Evolutionary conservation across 1,284 basidiomycete genomes (phyloP), one percentile per base, ranked within the genome.

Genomic region (Coriolopsis trogii): DNA sequence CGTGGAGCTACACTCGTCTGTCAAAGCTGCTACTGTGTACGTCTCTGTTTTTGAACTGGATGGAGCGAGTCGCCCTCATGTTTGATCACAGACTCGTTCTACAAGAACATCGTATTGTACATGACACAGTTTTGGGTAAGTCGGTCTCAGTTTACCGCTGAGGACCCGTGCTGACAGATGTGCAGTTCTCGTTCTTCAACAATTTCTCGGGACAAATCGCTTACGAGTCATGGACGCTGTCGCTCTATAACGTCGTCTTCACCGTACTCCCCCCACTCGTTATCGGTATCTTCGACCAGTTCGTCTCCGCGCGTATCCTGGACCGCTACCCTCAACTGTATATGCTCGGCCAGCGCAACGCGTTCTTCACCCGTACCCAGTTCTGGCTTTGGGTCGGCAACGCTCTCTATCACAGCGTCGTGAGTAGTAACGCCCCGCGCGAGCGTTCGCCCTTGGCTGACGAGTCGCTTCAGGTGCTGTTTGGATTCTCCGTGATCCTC

Each of bases 191-290:
- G 34, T 95, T 97, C 79, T 90, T 95, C 80, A 98, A 97, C 78
- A 96, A 95, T 66, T 99, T 98, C 73, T 98, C 95, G 2, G 97
- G 96, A 18, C 96, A 99, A 72, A 95, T 98, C 59, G 90, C 94
- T 41, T 97, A 95, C 70, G 97, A 99, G 74, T 97, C 94, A 18
- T 99, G 97, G 97, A 97, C 96, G 5, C 84, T 99, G 65, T 96
- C 93, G 0, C 78, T 93, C 62, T 95, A 94, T 75, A 95, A 95
- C 67, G 92, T 98, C 62, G 71, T 95, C 41, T 98, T 97, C 75
- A 95, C 94, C 26, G 84, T 99, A 40, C 80, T 99, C 2, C 97
- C 97, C 0, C 97, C 97, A 0, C 80, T 99, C 45, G 97, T 99
- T 51, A 95, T 99, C 60, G 97, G 97, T 40, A 84, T 99, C 53